Evolutionary conservation across 495 filamentous ascomycete genomes (phyloP).

Genomic region (Penicillium coffeae): DNA sequence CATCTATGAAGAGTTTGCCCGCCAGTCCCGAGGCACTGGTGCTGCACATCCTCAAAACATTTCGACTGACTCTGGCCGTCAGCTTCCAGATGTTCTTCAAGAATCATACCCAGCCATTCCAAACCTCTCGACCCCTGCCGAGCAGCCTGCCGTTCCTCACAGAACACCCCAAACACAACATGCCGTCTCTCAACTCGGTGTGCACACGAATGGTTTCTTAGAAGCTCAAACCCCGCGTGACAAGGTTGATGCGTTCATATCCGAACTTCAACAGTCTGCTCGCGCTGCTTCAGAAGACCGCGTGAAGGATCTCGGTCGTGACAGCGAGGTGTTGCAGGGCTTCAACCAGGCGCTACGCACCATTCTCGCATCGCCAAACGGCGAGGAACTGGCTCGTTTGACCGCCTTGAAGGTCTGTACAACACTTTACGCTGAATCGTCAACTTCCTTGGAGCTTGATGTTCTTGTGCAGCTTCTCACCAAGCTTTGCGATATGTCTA

Average conservation of each 20-base stretch:
- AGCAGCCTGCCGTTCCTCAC: constrained; percentile 70
- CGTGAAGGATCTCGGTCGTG: constrained; percentile 62
- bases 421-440: constrained; percentile 58
- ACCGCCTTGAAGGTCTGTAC: constrained; percentile 69
- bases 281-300: constrained; percentile 65
- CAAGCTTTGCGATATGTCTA: constrained; percentile 73
- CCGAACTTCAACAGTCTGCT: constrained; percentile 62
- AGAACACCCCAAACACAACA: constrained; percentile 64
- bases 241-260: constrained; percentile 63
- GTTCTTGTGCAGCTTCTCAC: constrained; percentile 77
- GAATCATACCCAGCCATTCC: constrained; percentile 76
- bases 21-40: constrained; percentile 62
- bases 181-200: constrained; percentile 36
- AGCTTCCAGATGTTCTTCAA: constrained; percentile 71
- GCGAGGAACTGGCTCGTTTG: constrained; percentile 64
- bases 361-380: constrained; percentile 46
- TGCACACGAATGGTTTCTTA: constrained; percentile 58
- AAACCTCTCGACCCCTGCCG: constrained; percentile 73
- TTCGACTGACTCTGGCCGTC: constrained; percentile 57
- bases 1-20: constrained; percentile 93
- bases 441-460: constrained; percentile 68
- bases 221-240: constrained; percentile 62
- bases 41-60: constrained; percentile 51
- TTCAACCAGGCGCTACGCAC: constrained; percentile 53
- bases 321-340: constrained; percentile 60